These are phyloP conservation scores for Xenoacremonium recifei DNA, from an alignment of 2,329 filamentous ascomycete species.

Conservation along the genomic window DNA sequence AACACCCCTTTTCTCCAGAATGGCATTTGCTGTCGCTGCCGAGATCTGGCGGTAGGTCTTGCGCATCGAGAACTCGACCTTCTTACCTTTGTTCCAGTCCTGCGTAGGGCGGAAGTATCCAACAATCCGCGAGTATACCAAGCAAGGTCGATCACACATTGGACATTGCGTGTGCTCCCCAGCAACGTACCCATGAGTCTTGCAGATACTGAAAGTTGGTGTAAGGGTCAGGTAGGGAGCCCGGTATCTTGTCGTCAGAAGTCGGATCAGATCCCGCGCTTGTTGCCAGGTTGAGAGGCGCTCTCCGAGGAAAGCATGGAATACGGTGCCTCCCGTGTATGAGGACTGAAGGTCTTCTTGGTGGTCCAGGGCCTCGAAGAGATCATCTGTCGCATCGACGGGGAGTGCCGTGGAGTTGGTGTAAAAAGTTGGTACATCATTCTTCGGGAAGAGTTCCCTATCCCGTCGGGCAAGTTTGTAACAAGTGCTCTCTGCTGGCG, in stretches of 20 bases:
- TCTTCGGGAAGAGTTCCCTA: conserved; percentile 14
- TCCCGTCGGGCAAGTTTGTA: conserved; percentile 21
- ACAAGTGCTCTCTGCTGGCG: conserved; percentile 22
- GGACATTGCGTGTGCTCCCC: conserved; percentile 18
- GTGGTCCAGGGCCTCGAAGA: conserved; percentile 18
- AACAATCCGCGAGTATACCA: conserved; percentile 22
- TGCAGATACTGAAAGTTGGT: conserved; percentile 23
- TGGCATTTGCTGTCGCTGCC: no score
- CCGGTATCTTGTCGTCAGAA: no score
- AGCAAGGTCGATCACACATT: conserved; percentile 6
- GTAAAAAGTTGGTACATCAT: conserved; percentile 14
- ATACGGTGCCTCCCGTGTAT: conserved; percentile 22
- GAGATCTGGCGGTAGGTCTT: conserved; percentile 20
- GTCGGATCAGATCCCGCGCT: no score
- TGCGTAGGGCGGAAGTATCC: conserved; percentile 20
- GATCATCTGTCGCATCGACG: conserved; percentile 18
- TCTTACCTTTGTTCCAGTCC: conserved; percentile 24
- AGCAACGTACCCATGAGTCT: conserved; percentile 13
- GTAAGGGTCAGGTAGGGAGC: no score
- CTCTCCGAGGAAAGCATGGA: conserved; percentile 22
- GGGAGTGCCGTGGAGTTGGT: conserved; percentile 25
- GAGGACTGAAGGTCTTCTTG: conserved; percentile 21
- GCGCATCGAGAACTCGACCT: conserved; percentile 14
- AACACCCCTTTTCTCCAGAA: no score
- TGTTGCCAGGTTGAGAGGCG: conserved; percentile 17